Base-by-base conservation (phyloP, 2,329 filamentous ascomycete species). In the Pestalotiopsis sp. region DNA sequence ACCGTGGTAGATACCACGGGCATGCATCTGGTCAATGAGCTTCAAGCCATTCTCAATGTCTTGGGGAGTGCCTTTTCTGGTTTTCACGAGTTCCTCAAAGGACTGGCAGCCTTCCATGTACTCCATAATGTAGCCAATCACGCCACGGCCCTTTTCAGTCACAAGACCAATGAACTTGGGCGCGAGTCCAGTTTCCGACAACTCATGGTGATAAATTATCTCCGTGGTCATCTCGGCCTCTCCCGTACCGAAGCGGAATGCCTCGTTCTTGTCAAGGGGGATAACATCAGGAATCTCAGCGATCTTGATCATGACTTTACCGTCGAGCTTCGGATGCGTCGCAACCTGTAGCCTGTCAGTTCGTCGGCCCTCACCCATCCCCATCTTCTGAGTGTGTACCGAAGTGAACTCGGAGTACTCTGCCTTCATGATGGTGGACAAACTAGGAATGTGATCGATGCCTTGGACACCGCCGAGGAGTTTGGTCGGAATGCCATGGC, bases 131-230 rank as follows among this genome's bases (percentile, higher is more conserved):
- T 27, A 68, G 20, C 66, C 66, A 20, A 68, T 68, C 25, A 68
- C 57, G 9, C 66, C 66, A 20, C 66, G 66, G 13, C 66, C 66
- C 7, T 41, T 27, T 38, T 68, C 66, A 11, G 66, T 68, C 2
- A 68, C 49, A 5, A 68, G 36, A 13, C 60, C 60, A 1, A 56
- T n/a, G 4, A 68, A 64, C 3, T 58, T 41, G 49, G 66, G 59
- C 4, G 31, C 49, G 5, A 68, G 11, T 6, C 49, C 66, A 14
- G 20, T 13, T 4, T n/a, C 14, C 3, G 49, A 13, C 11, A 58
- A 31, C 27, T 49, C 20, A 7, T 64, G 41, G 20, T 64, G 59
- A 17, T 25, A 25, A 9, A 17, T 23, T 1, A 68, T 68, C 66
- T 68, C 66, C 1, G 6, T 59, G 0, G 13, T 4, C 66, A 68